Evolutionary conservation across 495 filamentous ascomycete genomes (phyloP).

Genomic region (Niebla homalea): DNA sequence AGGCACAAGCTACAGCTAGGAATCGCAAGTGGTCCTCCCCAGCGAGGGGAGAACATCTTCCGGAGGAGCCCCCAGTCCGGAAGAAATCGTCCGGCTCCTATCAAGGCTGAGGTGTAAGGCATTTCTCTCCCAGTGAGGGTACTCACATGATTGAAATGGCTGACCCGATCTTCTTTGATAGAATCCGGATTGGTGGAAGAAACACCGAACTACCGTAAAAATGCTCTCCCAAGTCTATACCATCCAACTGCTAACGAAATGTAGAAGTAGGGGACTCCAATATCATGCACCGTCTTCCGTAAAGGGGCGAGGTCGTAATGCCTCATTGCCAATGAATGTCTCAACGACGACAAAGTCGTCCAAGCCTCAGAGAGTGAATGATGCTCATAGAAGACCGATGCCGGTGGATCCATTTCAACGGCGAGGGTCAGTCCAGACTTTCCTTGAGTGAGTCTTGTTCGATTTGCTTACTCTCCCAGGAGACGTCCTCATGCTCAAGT

Average conservation of each 20-base stretch:
- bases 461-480: neutral
- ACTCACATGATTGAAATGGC: neutral
- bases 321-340: neutral
- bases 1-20: neutral
- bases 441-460: neutral
- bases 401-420: neutral
- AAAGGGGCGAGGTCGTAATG: too few relatives aligned
- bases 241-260: too few relatives aligned
- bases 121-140: neutral
- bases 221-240: too few relatives aligned
- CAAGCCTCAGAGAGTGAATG: neutral
- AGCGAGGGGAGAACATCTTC: neutral
- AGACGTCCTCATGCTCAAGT: too few relatives aligned
- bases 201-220: too few relatives aligned
- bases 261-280: too few relatives aligned
- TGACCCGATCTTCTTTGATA: too few relatives aligned
- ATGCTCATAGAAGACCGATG: neutral
- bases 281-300: too few relatives aligned
- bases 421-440: neutral
- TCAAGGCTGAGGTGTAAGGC: too few relatives aligned
- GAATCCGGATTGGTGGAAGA: too few relatives aligned
- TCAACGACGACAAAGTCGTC: neutral
- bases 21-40: neutral
- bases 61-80: neutral
- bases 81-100: too few relatives aligned